A percentile compares a stretch with the other conserved stretches of the same genome.
phyloP scores from a whole-genome alignment of 768 basidiomycete species.

The Porpolomopsis calyptriformis region DNA sequence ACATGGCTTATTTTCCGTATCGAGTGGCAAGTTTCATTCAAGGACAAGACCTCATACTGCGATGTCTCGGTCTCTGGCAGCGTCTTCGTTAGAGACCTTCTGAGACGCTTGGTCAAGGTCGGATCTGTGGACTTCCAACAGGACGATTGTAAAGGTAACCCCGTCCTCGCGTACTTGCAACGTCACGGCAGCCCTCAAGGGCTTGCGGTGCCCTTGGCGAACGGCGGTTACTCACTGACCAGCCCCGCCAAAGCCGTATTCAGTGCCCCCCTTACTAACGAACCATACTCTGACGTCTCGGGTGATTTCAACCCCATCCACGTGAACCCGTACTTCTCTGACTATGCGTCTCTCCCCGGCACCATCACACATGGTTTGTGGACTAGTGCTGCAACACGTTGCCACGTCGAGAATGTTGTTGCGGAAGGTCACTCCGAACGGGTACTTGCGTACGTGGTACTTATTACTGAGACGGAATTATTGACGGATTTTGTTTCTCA shows the following conservation, averaged over 20 bases:
- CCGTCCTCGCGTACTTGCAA: conserved; percentile 85
- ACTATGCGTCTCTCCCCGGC: conserved; percentile 83
- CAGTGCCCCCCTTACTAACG: conserved; percentile 81
- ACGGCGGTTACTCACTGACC: conserved; percentile 80
- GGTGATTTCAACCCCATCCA: conserved; percentile 99
- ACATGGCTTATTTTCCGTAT: conserved; percentile 84
- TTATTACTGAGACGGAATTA: too few species aligned
- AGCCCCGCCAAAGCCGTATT: conserved; percentile 50
- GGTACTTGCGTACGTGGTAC: conserved; percentile 73
- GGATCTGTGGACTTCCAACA: conserved; percentile 79
- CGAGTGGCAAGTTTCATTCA: conserved; percentile 80
- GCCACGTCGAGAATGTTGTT: conserved; percentile 86
- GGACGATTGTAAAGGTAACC: conserved; percentile 86
- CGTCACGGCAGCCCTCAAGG: conserved; percentile 81
- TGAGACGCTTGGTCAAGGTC: conserved; percentile 82
- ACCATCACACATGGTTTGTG: conserved; percentile 98
- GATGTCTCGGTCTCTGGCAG: conserved; percentile 75
- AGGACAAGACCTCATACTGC: conserved; percentile 78
- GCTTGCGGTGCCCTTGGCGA: conserved; percentile 63
- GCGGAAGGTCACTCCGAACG: conserved; percentile 89
- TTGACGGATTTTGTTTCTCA: too few species aligned
- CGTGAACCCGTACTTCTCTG: conserved; percentile 95
- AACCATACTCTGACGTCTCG: conserved; percentile 90
- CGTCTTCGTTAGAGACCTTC: conserved; percentile 78
- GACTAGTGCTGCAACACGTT: conserved; percentile 90